A percentile compares a stretch with the other conserved stretches of the same genome.
Conservation (phyloP, 768 basidiomycete species). For the Coprinopsis marcescibilis region DNA sequence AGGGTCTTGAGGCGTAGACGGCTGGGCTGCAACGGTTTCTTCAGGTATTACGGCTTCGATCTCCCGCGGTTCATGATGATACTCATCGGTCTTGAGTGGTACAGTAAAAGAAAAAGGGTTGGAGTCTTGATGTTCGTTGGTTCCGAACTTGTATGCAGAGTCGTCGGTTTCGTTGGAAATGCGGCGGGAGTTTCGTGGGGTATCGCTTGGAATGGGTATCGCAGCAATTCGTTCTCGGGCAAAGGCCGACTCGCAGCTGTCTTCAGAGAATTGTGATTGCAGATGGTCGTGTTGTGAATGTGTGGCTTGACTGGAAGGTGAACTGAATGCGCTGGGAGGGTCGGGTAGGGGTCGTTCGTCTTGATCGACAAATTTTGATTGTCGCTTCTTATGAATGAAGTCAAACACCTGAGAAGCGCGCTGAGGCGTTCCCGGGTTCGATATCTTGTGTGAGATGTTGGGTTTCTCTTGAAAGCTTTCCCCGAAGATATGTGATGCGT, state of each 20-base stretch:
- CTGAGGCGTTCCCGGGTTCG: constrained; percentile 48
- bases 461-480: constrained; percentile 4
- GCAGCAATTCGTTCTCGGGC: constrained; percentile 12
- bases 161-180: neutral
- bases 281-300: constrained; percentile 6
- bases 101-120: constrained; percentile 4
- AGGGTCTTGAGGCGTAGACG: constrained; percentile 8
- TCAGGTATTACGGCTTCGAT: neutral
- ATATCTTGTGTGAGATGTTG: constrained; percentile 11
- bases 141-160: neutral
- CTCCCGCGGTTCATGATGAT: neutral
- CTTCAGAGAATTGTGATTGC: constrained; percentile 24
- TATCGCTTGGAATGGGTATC: constrained; percentile 13
- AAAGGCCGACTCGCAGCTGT: constrained; percentile 7
- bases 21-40: neutral
- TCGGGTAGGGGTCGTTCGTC: constrained; percentile 35
- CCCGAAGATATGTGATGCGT: constrained; percentile 28
- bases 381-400: constrained; percentile 50
- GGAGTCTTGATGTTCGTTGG: constrained; percentile 1
- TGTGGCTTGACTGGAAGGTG: constrained; percentile 26
- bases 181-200: constrained; percentile 5
- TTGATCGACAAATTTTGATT: constrained; percentile 24
- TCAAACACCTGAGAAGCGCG: constrained; percentile 73
- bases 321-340: constrained; percentile 34
- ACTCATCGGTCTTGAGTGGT: neutral